Evolutionary conservation across 2,329 filamentous ascomycete genomes (phyloP), one percentile per base, ranked within the genome.

Genomic region (Pseudogymnoascus sp.): DNA sequence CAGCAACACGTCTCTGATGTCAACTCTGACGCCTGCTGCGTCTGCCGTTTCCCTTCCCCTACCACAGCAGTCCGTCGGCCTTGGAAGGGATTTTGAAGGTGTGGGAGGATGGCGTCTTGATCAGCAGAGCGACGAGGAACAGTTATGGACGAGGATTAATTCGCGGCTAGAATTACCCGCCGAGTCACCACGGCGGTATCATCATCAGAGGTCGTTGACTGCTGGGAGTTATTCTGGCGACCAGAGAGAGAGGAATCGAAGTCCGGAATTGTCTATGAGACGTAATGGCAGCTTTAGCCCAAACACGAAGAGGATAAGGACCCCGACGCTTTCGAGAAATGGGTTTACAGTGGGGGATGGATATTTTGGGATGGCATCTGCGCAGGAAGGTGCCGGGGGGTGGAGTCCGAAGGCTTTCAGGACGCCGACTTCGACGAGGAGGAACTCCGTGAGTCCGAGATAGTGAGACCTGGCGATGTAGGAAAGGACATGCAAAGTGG

Each of bases 81-180:
- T 81, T 3, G 79, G 81, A 61, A 75, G 84, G 31, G 84, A 86
- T 69, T 86, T 81, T 66, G 84, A 86, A 67, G 84, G 84, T 6
- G 72, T 86, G 1, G 84, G 84, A 16, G 84, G 84, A 2, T 86
- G 83, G 82, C 75, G 82, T 59, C 66, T 84, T 1, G 75, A 68
- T 68, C 72, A 75, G 67, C 72, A 62, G 68, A 68, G 62, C 12
- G 69, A 71, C 38, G 74, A 75, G 12, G 75, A 76, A 35, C 72
- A 68, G 4, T 68, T 77, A 33, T 84, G 82, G 81, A 79, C 78
- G 16, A 79, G 77, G 50, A 81, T 83, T 65, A 83, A 83, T 67
- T 81, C 80, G 1, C 74, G 80, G 10, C 74, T 82, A 6, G 80
- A 82, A 65, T 70, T 83, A 12, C 79, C 79, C 0, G 70, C 74